Evolutionary conservation across 306 rosid genomes (phyloP), one percentile per base, ranked within the genome.

Genomic region (Casuarina glauca): DNA sequence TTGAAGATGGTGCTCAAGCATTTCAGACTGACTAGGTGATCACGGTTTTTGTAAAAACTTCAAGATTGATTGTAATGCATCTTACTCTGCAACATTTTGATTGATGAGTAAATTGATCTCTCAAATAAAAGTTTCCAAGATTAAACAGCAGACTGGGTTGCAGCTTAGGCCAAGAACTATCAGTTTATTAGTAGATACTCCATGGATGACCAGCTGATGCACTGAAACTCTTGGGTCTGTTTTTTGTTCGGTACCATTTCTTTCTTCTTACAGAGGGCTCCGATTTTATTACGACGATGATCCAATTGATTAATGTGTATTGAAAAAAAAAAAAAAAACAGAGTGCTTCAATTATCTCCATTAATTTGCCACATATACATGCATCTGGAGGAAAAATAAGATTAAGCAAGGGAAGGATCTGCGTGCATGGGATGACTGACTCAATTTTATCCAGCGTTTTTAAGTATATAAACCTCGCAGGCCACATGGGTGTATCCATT

Each of bases 11-110:
- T 42, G 71, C 7, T 66, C 50, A 39, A 7, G 64, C 45, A 36
- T 72, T 53, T 36, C 69, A 46, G 42, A 17, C 46, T 55, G 51
- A 32, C 57, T 70, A n/a, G 42, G 51, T 49, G 74, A 76, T 48
- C 66, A 41, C 44, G 57, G 36, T 26, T 12, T 12, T 42, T 8
- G 64, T 19, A 71, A 8, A 42, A 3, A 0, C 42, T 43, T 41
- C 32, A 43, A 17, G 50, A 17, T 2, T 66, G 8, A n/a, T 41
- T 66, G 71, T 9, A 42, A 67, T 46, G n/a, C 4, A 13, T 13
- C 20, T 7, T 38, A 16, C 15, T 15, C 39, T 7, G 44, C 13
- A 16, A 7, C 20, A 13, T 63, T 64, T 67, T 67, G 6, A 17
- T 8, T 4, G 0, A 41, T 17, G 32, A 42, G 7, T 67, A 9